phyloP scores from a whole-genome alignment of 768 basidiomycete species.

The Auriscalpium orientale region DNA sequence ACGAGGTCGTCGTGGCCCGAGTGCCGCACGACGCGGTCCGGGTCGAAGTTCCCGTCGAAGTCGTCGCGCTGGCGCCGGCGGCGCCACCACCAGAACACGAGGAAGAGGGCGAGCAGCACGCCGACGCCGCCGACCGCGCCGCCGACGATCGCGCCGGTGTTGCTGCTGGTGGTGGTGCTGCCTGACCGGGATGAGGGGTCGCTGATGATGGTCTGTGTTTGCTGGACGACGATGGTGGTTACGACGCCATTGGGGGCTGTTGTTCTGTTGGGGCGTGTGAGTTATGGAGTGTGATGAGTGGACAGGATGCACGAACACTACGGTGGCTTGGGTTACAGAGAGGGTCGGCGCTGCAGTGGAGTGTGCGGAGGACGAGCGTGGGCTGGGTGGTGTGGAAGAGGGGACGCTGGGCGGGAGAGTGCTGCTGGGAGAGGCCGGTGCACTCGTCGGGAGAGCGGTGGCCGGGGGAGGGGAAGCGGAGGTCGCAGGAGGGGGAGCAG shows the following conservation, averaged over 20 bases:
- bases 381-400: not conserved
- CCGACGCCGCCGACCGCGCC: constrained; percentile 18
- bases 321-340: not conserved
- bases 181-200: constrained; percentile 8
- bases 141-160: constrained; percentile 23
- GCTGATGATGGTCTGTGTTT: constrained; percentile 16
- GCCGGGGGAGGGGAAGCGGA: not conserved
- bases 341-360: not conserved
- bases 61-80: constrained; percentile 28
- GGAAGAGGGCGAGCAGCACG: constrained; percentile 19
- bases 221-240: not conserved
- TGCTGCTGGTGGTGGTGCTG: not conserved
- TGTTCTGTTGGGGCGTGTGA: constrained; percentile 1
- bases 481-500: not conserved
- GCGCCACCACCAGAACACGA: constrained; percentile 23
- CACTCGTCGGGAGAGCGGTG: not conserved
- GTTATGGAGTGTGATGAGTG: not conserved
- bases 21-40: constrained; percentile 32
- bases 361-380: not conserved
- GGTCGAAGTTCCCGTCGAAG: constrained; percentile 45
- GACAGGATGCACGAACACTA: not conserved
- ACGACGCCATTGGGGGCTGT: constrained; percentile 7
- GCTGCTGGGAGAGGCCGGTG: too few relatives aligned
- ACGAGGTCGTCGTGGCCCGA: constrained; percentile 14
- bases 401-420: not conserved